Evolutionary conservation across 139 green algal genomes (phyloP).

Genomic region (Astrephomene gubernaculifera): DNA sequence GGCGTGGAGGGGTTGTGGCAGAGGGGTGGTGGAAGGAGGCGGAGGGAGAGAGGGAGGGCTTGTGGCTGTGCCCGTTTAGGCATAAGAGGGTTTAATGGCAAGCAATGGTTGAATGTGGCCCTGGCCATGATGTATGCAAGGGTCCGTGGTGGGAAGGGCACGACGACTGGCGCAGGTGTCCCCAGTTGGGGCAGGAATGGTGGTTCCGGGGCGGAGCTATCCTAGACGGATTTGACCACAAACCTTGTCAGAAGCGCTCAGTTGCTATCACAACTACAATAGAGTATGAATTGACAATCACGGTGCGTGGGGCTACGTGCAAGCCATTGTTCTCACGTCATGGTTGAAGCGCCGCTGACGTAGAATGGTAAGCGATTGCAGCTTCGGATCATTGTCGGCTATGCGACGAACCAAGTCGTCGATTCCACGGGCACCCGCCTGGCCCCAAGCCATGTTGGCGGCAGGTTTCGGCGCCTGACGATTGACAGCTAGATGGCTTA

Average conservation of each 20-base stretch:
- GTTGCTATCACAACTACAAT: too few species aligned
- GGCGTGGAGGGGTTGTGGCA: background rate
- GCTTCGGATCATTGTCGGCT: conserved; percentile 44
- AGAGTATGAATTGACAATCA: background rate
- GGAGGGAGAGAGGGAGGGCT: background rate
- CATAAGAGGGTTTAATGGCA: too few species aligned
- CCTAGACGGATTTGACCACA: too few species aligned
- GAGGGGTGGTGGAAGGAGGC: background rate
- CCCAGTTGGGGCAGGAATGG: too few species aligned
- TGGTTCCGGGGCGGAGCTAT: too few species aligned
- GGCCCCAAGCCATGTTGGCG: conserved; percentile 53
- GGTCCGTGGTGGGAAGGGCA: background rate
- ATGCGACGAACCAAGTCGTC: conserved; percentile 49
- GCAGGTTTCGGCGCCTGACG: too few species aligned
- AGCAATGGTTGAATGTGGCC: background rate
- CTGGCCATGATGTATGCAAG: background rate
- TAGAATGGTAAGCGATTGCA: conserved; percentile 51
- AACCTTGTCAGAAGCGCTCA: too few species aligned
- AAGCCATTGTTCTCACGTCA: background rate
- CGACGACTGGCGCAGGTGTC: background rate
- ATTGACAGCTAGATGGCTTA: too few species aligned
- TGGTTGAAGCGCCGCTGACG: conserved; percentile 47
- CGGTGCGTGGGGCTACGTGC: background rate
- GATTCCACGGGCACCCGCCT: conserved; percentile 7
- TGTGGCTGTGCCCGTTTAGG: too few species aligned